phyloP scores from a whole-genome alignment of 192 early-diverging fungal genomes.

The Backusella morwellensis region DNA sequence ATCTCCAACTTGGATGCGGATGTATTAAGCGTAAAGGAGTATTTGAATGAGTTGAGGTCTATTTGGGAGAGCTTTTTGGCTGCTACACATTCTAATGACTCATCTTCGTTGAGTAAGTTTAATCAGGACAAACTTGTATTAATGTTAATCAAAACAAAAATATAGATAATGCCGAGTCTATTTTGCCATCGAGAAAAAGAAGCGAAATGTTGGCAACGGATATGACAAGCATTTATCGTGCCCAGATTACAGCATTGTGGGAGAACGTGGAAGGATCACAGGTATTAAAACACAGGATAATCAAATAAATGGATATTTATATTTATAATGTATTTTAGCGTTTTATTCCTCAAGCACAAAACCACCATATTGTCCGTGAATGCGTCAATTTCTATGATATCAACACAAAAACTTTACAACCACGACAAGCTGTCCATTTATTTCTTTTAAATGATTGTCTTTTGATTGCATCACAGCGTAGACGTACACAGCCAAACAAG shows the following conservation, averaged over 20 bases:
- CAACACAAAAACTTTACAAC: slow-evolving; percentile 70
- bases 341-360: slow-evolving; percentile 66
- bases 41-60: slow-evolving; percentile 64
- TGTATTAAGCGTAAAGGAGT: slow-evolving; percentile 64
- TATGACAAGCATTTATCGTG: slow-evolving; percentile 51
- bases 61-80: slow-evolving; percentile 51
- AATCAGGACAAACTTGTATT: background rate
- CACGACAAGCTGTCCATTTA: slow-evolving; percentile 75
- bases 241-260: slow-evolving; percentile 57
- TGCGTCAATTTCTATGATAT: slow-evolving; percentile 74
- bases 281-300: slow-evolving; percentile 26
- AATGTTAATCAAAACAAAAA: slow-evolving; percentile 14
- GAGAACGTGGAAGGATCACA: slow-evolving; percentile 60
- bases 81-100: slow-evolving; percentile 24
- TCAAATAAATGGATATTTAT: too few relatives aligned
- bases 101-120: slow-evolving; percentile 25
- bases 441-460: slow-evolving; percentile 85
- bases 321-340: slow-evolving; percentile 36
- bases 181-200: slow-evolving; percentile 23
- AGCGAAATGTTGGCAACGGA: slow-evolving; percentile 40
- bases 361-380: slow-evolving; percentile 73
- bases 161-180: slow-evolving; percentile 14
- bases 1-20: slow-evolving; percentile 77
- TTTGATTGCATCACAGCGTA: slow-evolving; percentile 76
- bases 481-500: slow-evolving; percentile 56